Evolutionary conservation across 2,329 filamentous ascomycete species (phyloP).

Genomic region (Cladorrhinum sp.): DNA sequence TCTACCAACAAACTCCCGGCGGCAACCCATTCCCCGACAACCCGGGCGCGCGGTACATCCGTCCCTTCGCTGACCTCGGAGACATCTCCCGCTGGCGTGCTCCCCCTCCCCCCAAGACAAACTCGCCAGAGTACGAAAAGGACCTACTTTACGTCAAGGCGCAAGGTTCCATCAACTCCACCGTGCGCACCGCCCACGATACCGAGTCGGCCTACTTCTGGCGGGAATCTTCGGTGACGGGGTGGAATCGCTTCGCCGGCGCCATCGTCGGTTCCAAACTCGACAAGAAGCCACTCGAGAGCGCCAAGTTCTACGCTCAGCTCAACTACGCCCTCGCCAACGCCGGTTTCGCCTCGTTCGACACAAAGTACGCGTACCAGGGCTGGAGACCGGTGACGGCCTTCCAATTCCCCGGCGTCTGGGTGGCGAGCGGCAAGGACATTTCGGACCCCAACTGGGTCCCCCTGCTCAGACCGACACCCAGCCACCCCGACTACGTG

Average conservation of each 20-base stretch:
- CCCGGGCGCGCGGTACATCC: slow-evolving; percentile 20
- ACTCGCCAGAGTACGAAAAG: slow-evolving; percentile 17
- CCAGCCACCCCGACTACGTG: slow-evolving; percentile 24
- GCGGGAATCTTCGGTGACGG: slow-evolving; percentile 24
- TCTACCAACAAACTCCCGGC: slow-evolving; percentile 23
- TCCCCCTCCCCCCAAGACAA: slow-evolving; percentile 19
- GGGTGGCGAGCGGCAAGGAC: slow-evolving; percentile 11
- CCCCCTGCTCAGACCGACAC: slow-evolving; percentile 23
- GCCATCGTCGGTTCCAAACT: slow-evolving; percentile 17
- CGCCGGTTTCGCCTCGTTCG: slow-evolving; percentile 24
- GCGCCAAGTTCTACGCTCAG: slow-evolving; percentile 26
- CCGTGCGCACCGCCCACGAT: slow-evolving; percentile 16
- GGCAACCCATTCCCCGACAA: slow-evolving; percentile 17
- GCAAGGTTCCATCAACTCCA: slow-evolving; percentile 20
- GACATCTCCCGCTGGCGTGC: slow-evolving; percentile 20
- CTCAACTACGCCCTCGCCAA: slow-evolving; percentile 28
- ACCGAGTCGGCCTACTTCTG: slow-evolving; percentile 27
- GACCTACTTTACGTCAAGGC: slow-evolving; percentile 19
- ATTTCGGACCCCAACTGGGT: slow-evolving; percentile 20
- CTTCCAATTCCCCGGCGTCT: slow-evolving; percentile 18
- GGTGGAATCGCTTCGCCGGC: slow-evolving; percentile 25
- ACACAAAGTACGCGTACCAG: slow-evolving; percentile 22
- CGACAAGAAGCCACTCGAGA: slow-evolving; percentile 18
- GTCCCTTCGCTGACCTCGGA: slow-evolving; percentile 20
- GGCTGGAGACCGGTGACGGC: slow-evolving; percentile 24